Evolutionary conservation across 768 basidiomycete genomes (phyloP).

Genomic region (Phaeotremella fagi): DNA sequence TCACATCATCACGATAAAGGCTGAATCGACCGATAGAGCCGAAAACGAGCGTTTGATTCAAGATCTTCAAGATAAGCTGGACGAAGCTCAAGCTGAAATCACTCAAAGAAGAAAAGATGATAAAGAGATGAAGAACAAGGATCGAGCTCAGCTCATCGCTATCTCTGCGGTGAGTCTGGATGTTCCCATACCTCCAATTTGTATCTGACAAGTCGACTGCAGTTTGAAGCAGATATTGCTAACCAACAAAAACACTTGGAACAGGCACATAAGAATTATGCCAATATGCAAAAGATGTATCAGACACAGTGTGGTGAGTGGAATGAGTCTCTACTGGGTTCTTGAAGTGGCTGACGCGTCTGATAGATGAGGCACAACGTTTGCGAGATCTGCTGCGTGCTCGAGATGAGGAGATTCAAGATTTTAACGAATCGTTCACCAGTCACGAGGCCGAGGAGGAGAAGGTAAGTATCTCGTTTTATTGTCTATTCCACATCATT

Average conservation of each 20-base stretch:
- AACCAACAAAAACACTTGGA: slow-evolving; percentile 72
- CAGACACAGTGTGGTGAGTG: slow-evolving; percentile 76
- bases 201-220: slow-evolving; percentile 1
- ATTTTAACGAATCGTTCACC: slow-evolving; percentile 58
- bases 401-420: slow-evolving; percentile 68
- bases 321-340: too few species aligned
- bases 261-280: slow-evolving; percentile 64
- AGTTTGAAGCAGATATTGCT: slow-evolving; percentile 67
- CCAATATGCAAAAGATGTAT: slow-evolving; percentile 77
- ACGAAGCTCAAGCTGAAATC: slow-evolving; percentile 72
- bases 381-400: slow-evolving; percentile 68
- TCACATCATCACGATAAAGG: background rate
- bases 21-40: slow-evolving; percentile 22
- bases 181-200: slow-evolving; percentile 30
- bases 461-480: slow-evolving; percentile 30
- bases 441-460: slow-evolving; percentile 61
- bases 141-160: slow-evolving; percentile 53
- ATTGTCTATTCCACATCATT: background rate
- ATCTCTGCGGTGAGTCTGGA: slow-evolving; percentile 43
- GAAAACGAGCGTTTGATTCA: slow-evolving; percentile 78
- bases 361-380: slow-evolving; percentile 67
- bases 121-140: slow-evolving; percentile 82
- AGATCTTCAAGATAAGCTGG: slow-evolving; percentile 69
- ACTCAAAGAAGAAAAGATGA: slow-evolving; percentile 79
- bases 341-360: too few species aligned